phyloP scores from a whole-genome alignment of 495 filamentous ascomycete species.

The Penicillium manginii region DNA sequence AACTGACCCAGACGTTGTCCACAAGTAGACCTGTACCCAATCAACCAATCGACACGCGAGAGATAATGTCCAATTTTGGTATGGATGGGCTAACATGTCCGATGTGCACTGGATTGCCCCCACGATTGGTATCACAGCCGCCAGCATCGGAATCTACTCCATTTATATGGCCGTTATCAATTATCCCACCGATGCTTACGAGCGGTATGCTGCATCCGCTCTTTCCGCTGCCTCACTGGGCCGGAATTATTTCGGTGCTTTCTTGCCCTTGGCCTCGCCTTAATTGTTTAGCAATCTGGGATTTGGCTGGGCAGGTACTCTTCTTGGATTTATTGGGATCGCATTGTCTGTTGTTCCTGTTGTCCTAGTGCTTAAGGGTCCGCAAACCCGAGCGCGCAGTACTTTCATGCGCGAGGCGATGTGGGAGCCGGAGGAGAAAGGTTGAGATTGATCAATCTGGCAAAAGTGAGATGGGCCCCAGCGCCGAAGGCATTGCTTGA shows the following conservation, averaged over 20 bases:
- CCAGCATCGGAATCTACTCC: slow-evolving; percentile 46
- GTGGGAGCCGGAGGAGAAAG: slow-evolving; percentile 24
- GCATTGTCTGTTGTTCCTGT: slow-evolving; percentile 43
- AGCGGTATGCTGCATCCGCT: slow-evolving; percentile 43
- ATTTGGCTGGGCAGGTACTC: slow-evolving; percentile 46
- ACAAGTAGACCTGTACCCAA: too few species aligned
- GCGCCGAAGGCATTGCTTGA: neutral
- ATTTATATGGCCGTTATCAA: slow-evolving; percentile 55
- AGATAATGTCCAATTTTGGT: slow-evolving; percentile 34
- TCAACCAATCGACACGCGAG: too few species aligned
- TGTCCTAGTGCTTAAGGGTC: slow-evolving; percentile 41
- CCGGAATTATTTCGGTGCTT: slow-evolving; percentile 39
- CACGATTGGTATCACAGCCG: slow-evolving; percentile 35
- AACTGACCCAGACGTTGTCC: too few species aligned
- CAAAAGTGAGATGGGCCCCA: slow-evolving; percentile 10
- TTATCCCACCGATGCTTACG: slow-evolving; percentile 52
- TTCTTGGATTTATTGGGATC: slow-evolving; percentile 46
- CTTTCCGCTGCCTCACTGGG: slow-evolving; percentile 41
- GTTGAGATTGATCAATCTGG: slow-evolving; percentile 18
- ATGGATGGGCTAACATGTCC: slow-evolving; percentile 40
- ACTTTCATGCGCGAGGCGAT: slow-evolving; percentile 45
- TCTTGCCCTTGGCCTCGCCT: slow-evolving; percentile 41
- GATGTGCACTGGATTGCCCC: slow-evolving; percentile 47
- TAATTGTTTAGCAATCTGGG: slow-evolving; percentile 45
- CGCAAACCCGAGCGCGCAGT: slow-evolving; percentile 36